Evolutionary conservation across 495 filamentous ascomycete genomes (phyloP), one percentile per base, ranked within the genome.

Genomic region (Lasiosphaeris hirsuta): DNA sequence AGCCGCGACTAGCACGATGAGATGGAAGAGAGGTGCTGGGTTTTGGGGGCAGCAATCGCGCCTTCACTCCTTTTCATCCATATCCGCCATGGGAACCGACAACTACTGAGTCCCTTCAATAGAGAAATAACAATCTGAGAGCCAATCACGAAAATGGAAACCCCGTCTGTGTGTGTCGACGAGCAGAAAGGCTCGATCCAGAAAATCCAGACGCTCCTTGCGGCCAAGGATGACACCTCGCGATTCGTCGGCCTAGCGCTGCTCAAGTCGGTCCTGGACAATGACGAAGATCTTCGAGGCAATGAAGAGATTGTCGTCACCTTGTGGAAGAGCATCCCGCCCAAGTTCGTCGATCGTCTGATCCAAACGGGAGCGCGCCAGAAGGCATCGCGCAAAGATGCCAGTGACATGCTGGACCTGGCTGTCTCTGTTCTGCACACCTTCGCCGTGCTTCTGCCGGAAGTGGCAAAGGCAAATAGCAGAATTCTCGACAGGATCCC

Each of bases 201-300:
- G 39, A 77, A 78, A 52, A 73, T 81, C 42, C 62, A 76, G 48
- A 60, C 69, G 0, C 70, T 84, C 17, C 75, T 88, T 7, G 70
- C 71, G 43, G 60, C 81, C 54, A 82, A 80, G 15, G 80, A 85
- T 61, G 85, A 88, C 59, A 87, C 84, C 0, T 80, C 80, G 5
- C 78, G 81, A 47, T 86, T 88, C 51, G 84, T 87, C 38, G 85
- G 85, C 0, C 72, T 88, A n/a, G 80, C 85, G 0, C 68, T 87
- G 40, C 67, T 87, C 38, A 85, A 81, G 54, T 78, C 82, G 7
- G 66, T 86, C 4, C 70, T 87, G 2, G 84, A 85, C 63, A 84
- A 83, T 51, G 69, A 75, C 0, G 62, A 71, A 1, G 72, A 79
- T 23, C 65, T 81, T 33, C 57, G 70, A 57, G 58, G 66, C 41